Evolutionary conservation across 2,329 filamentous ascomycete species (phyloP), one percentile per base, ranked within the genome.

Genomic region (Myriangium duriaei): DNA sequence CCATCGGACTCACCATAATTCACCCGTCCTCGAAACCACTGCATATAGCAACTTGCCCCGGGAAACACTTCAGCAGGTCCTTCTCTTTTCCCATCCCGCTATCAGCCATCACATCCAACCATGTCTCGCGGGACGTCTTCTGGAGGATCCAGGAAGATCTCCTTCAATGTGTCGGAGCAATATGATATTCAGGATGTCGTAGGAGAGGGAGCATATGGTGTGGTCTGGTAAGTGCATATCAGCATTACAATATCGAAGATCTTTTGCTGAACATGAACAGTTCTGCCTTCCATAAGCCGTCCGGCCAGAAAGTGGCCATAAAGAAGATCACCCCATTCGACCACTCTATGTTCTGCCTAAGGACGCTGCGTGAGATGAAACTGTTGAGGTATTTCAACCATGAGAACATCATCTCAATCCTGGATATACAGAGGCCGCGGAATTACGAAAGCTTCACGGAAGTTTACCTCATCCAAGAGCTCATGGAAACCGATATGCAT

Each of bases 401-500:
- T 60, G 91, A 98, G 66, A 98, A 98, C 65, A 96, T 98, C 67
- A 98, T 98, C 59, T 96, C 87, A 37, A 98, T 98, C 52, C 77
- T 98, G 50, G 91, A 98, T 60, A 98, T 98, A 51, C 91, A 98
- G 66, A 94, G 95, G 68, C 91, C 91, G 30, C 76, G 88, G 54
- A 93, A 81, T 68, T 96, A 92, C 57, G 88, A 96, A 58, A 81
- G 77, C 37, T 98, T 98, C 63, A 87, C 87, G 41, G 91, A 98
- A 63, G 91, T 98, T 45, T 98, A 98, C 61, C 78, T 98, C 51
- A 96, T 98, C 51, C 91, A 96, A 71, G 87, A 94, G 68, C 75
- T 98, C 53, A 98, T 98, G 91, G 91, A 98, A 68, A 98, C 91
- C 33, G 91, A 98, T 57, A 98, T 98, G 91, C 91, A 98, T 63